Evolutionary conservation across 148 eudicot species (phyloP).

Genomic region (Persicaria tinctoria): DNA sequence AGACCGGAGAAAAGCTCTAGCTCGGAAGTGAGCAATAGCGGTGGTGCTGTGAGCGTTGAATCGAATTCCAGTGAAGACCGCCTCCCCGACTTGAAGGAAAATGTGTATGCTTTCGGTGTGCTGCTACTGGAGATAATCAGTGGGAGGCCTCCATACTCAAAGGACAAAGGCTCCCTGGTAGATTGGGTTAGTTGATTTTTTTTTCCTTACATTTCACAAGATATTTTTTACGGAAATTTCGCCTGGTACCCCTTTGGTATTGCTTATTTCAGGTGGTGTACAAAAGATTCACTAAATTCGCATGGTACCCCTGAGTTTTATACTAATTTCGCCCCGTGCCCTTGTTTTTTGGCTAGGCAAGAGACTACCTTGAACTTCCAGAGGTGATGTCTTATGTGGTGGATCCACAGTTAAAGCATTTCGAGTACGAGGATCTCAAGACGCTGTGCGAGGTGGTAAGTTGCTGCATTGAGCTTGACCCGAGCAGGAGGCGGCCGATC

Average conservation of each 20-base stretch:
- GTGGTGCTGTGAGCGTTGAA: slow-evolving; percentile 65
- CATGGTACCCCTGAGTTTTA: too few species aligned
- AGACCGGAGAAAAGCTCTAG: slow-evolving; percentile 80
- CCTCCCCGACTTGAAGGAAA: slow-evolving; percentile 60
- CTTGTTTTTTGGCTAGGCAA: slow-evolving; percentile 41
- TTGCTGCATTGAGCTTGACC: slow-evolving; percentile 44
- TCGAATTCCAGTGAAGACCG: slow-evolving; percentile 63
- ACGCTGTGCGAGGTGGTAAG: slow-evolving; percentile 56
- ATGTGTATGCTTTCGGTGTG: slow-evolving; percentile 68
- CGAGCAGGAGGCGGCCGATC: slow-evolving; percentile 43
- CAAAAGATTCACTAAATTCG: too few species aligned
- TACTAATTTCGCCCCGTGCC: too few species aligned
- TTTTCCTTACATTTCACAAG: not conserved
- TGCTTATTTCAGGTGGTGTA: too few species aligned
- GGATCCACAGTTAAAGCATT: slow-evolving; percentile 80
- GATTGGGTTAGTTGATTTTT: slow-evolving; percentile 66
- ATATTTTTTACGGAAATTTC: too few species aligned
- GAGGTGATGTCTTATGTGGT: slow-evolving; percentile 62
- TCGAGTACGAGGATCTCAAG: slow-evolving; percentile 54
- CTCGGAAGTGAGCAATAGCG: slow-evolving; percentile 45
- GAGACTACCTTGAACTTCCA: slow-evolving; percentile 58
- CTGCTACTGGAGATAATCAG: slow-evolving; percentile 80
- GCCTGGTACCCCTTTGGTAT: too few species aligned
- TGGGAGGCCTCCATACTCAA: slow-evolving; percentile 64
- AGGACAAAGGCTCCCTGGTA: slow-evolving; percentile 65